Conservation (phyloP, 1,284 basidiomycete species). For the Cryptococcus hybrid region DNA sequence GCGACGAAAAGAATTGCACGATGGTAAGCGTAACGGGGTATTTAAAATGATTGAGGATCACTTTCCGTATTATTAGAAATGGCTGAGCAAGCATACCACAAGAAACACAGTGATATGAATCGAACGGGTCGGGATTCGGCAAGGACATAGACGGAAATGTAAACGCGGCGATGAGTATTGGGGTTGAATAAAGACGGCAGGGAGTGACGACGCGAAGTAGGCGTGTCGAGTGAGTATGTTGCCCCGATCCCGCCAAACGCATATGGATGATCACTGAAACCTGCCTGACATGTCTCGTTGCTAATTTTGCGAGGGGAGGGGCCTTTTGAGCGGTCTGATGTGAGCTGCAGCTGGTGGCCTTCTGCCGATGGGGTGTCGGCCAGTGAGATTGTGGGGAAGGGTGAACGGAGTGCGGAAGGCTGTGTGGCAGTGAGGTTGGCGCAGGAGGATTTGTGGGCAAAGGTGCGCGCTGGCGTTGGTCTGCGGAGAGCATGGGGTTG, state of each 20-base stretch:
- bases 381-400: conserved; percentile 4
- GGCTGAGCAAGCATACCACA: conserved; percentile 52
- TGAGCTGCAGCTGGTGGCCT: not conserved
- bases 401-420: conserved; percentile 10
- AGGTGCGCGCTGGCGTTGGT: conserved; percentile 42
- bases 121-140: conserved; percentile 36
- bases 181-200: conserved; percentile 6
- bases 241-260: not conserved
- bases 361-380: conserved; percentile 3
- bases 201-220: conserved; percentile 7
- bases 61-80: conserved; percentile 51
- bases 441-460: conserved; percentile 35
- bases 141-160: conserved; percentile 14
- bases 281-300: conserved; percentile 3
- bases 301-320: conserved; percentile 5
- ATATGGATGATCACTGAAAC: not conserved
- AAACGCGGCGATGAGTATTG: conserved; percentile 1
- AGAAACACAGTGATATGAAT: conserved; percentile 47
- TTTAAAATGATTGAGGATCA: conserved; percentile 50
- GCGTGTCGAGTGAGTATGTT: conserved; percentile 10
- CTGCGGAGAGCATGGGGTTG: conserved; percentile 10
- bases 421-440: conserved; percentile 19
- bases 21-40: conserved; percentile 71
- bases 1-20: conserved; percentile 96
- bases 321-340: not conserved